These are phyloP conservation scores for Erodium chrysanthum DNA, from an alignment of 441 rosid species.

Conservation along the genomic window DNA sequence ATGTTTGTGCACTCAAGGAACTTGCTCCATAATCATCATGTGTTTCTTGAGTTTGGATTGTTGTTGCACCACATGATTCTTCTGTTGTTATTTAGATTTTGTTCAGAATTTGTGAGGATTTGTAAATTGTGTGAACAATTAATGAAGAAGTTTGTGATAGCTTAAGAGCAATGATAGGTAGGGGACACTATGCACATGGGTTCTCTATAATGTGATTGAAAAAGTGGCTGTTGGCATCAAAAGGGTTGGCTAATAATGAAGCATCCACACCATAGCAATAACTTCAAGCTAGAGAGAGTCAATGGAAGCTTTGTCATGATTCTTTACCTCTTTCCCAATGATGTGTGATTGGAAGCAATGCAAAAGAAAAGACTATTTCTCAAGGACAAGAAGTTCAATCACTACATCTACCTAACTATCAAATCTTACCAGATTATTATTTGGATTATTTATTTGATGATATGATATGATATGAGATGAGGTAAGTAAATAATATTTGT, in stretches of 20 bases:
- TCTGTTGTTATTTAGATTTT: no score
- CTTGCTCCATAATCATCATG: no score
- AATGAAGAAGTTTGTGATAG: no score
- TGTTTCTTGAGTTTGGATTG: not conserved
- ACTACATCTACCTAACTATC: no score
- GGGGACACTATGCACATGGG: constrained; percentile 33
- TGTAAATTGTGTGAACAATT: not conserved
- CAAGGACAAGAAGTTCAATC: no score
- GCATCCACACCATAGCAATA: constrained; percentile 13
- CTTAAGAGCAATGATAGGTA: constrained; percentile 18
- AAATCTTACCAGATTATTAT: no score
- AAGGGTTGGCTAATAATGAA: constrained; percentile 20
- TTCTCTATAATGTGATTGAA: constrained; percentile 9
- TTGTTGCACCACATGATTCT: no score
- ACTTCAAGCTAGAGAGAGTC: constrained; percentile 8
- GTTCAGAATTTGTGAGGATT: not conserved
- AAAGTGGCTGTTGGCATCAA: constrained; percentile 22
- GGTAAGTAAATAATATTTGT: no score
- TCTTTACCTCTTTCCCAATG: not conserved
- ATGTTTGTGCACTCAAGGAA: not conserved
- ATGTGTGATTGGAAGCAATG: not conserved
- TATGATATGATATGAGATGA: no score
- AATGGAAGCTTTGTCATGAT: constrained; percentile 1
- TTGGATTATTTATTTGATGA: no score
- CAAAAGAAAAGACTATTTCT: not conserved